Evolutionary conservation across 2,329 filamentous ascomycete species (phyloP).

Genomic region (Phialophora expanda): DNA sequence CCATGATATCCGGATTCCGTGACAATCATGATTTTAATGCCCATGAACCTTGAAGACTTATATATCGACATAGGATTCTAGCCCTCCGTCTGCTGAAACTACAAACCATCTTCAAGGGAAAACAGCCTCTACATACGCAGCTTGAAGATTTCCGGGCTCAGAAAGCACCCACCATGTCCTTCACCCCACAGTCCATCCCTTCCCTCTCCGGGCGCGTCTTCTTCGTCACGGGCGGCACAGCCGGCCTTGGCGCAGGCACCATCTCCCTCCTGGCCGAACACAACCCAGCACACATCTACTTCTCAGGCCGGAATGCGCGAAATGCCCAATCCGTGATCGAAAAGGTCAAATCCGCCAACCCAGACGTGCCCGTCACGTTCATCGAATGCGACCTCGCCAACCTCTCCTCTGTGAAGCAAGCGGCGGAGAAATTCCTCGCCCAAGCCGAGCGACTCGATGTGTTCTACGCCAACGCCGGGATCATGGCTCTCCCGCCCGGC

Average conservation of each 20-base stretch:
- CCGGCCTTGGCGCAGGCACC: slow-evolving; percentile 55
- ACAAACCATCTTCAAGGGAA: neutral
- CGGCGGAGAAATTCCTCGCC: slow-evolving; percentile 50
- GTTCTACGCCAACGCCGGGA: slow-evolving; percentile 55
- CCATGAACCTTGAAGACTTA: neutral
- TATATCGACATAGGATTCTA: neutral
- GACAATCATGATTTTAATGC: neutral
- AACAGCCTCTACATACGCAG: too few species aligned
- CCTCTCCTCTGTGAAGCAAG: slow-evolving; percentile 54
- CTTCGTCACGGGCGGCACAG: slow-evolving; percentile 54
- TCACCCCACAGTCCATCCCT: slow-evolving; percentile 43
- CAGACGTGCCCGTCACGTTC: slow-evolving; percentile 49
- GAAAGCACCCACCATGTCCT: slow-evolving; percentile 14
- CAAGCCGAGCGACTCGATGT: slow-evolving; percentile 52
- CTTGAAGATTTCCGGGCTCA: too few species aligned
- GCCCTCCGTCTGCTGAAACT: neutral
- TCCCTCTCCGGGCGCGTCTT: slow-evolving; percentile 51
- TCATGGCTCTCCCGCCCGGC: slow-evolving; percentile 51
- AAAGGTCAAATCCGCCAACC: slow-evolving; percentile 44
- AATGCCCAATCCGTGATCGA: slow-evolving; percentile 45
- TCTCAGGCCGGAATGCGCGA: slow-evolving; percentile 49
- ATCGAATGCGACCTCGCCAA: slow-evolving; percentile 58
- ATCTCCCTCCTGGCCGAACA: slow-evolving; percentile 53
- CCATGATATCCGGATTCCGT: neutral
- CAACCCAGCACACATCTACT: slow-evolving; percentile 53